Evolutionary conservation across 495 filamentous ascomycete species (phyloP).

Genomic region (Neurospora intermedia): DNA sequence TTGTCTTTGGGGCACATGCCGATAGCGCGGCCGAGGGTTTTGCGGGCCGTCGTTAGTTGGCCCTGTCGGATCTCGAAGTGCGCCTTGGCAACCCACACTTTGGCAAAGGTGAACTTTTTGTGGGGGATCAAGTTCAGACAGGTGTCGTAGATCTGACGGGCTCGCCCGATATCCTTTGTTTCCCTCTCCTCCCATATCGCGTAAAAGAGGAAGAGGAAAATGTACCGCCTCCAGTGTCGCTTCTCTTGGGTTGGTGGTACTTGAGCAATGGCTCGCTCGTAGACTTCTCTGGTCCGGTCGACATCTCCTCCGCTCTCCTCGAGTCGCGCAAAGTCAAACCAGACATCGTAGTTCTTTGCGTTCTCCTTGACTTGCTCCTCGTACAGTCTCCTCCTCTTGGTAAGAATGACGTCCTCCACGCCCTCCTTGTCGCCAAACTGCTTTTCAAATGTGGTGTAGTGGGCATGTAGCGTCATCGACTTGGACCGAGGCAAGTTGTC

Average conservation of each 20-base stretch:
- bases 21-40: conserved; percentile 78
- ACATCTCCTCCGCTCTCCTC: conserved; percentile 75
- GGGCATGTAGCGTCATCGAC: conserved; percentile 73
- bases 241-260: conserved; percentile 94
- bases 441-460: conserved; percentile 96
- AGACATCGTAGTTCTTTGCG: conserved; percentile 86
- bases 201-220: conserved; percentile 97
- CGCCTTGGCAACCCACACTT: conserved; percentile 87
- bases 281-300: conserved; percentile 79
- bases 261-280: conserved; percentile 93
- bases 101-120: conserved; percentile 95
- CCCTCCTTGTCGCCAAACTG: conserved; percentile 92
- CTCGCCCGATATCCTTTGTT: conserved; percentile 64
- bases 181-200: conserved; percentile 89
- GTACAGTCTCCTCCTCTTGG: conserved; percentile 90
- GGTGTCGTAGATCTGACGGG: conserved; percentile 82
- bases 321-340: conserved; percentile 90
- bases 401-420: conserved; percentile 87
- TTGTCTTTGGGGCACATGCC: conserved; percentile 95
- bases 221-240: conserved; percentile 92
- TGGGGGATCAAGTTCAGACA: conserved; percentile 84
- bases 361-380: conserved; percentile 90
- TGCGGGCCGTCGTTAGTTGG: conserved; percentile 67
- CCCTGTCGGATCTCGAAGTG: conserved; percentile 88
- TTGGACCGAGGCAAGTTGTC: conserved; percentile 84